Base-by-base conservation (phyloP, 2,329 filamentous ascomycete species). In the Colletotrichum lini region DNA sequence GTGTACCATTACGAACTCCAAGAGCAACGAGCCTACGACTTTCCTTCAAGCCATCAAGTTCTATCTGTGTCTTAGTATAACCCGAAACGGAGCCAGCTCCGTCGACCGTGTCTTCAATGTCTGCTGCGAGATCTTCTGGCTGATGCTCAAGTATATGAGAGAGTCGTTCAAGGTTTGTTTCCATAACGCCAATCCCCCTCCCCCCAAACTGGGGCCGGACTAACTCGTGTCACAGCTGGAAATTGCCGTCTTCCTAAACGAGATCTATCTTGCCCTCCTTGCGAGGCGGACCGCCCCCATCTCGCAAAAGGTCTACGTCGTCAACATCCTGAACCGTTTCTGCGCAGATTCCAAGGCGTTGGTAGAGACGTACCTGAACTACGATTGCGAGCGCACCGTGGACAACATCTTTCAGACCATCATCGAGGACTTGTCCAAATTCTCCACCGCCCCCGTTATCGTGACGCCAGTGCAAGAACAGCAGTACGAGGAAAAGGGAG, bases 361-460 rank as follows among this genome's bases (percentile, higher is more conserved):
- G 59, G 96, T 99, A 18, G 96, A 99, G 81, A 92, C 95, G 16
- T 99, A 99, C 81, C 89, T 99, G 73, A 99, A 99, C 81, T 99
- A 99, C 79, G 96, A 99, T 80, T 99, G 96, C 82, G 97, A 98
- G 78, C 89, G 96, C 72, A 95, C 94, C 50, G 90, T 98, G 71
- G 96, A 98, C 82, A 99, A 99, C 81, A 96, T 98, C 81, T 99
- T 97, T 80, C 96, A 99, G 82, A 92, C 89, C 23, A 92, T 98
- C 65, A 95, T 99, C 60, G 97, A 99, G 80, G 95, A 98, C 81
- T 85, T 99, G 21, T 96, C 96, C 42, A 93, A 92, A 76, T 93
- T 98, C 76, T 94, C 95, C 2, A 96, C 93, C 64, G 88, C 91
- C 12, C 92, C 95, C 1, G 91, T 98, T 5, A 81, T 90, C 12